Percentiles rank a stretch among this genome's conserved stretches.
Conservation (phyloP, 768 basidiomycete species). For the Boletus pseudo-olivaceus region DNA sequence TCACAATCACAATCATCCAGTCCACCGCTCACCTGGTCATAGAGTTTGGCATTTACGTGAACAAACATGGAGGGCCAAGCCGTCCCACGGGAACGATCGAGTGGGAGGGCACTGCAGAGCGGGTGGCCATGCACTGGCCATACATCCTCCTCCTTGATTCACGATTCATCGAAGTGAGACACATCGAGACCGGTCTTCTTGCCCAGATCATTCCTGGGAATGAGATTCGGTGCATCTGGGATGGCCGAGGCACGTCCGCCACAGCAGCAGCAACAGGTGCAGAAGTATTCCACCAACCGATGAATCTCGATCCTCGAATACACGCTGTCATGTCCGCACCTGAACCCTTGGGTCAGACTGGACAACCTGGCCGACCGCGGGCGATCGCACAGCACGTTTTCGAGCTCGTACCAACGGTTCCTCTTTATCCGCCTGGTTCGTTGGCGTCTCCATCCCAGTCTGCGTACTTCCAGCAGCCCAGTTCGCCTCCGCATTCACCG, state of each 20-base stretch:
- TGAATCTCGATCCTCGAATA: constrained; percentile 75
- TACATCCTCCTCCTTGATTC: constrained; percentile 86
- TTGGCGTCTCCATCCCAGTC: constrained; percentile 52
- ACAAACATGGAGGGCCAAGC: constrained; percentile 87
- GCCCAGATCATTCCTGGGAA: constrained; percentile 79
- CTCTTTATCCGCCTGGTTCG: constrained; percentile 39
- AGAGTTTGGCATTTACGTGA: constrained; percentile 93
- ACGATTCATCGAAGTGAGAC: constrained; percentile 87
- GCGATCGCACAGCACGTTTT: constrained; percentile 70
- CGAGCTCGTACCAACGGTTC: constrained; percentile 55
- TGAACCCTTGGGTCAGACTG: constrained; percentile 36
- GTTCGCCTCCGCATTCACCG: constrained; percentile 57
- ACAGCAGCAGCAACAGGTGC: constrained; percentile 23
- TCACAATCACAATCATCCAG: neutral
- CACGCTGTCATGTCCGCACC: constrained; percentile 80
- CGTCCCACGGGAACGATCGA: constrained; percentile 72
- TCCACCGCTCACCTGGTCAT: constrained; percentile 6
- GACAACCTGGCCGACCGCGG: constrained; percentile 38
- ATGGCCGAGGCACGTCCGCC: constrained; percentile 57
- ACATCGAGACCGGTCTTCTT: constrained; percentile 74
- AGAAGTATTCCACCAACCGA: constrained; percentile 37
- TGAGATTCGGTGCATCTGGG: constrained; percentile 86
- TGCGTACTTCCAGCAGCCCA: constrained; percentile 50
- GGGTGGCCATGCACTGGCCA: constrained; percentile 84
- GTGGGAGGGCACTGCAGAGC: constrained; percentile 92